Evolutionary conservation across 768 basidiomycete genomes (phyloP), one percentile per base, ranked within the genome.

Genomic region (Xerocomus brunneocitrinus): DNA sequence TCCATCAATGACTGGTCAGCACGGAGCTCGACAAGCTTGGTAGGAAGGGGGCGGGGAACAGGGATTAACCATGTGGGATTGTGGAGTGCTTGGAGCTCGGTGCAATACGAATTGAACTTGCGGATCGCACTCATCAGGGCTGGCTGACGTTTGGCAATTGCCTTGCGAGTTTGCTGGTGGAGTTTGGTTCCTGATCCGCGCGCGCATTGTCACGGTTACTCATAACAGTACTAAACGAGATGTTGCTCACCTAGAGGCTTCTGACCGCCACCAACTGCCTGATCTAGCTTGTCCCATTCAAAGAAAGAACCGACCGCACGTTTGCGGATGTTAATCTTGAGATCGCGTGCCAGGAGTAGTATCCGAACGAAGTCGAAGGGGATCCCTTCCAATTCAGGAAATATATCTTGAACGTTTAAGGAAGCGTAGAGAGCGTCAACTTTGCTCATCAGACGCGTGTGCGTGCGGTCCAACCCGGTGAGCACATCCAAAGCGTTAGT

Each of bases 51-150:
- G 0, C 50, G 12, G 0, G 73, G 75, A 8, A 75, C 44, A 0
- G 69, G 72, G 10, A 78, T 67, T 0, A 46, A 30, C 48, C 67
- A 72, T 3, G 52, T 27, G 0, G 62, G 58, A 5, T 63, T 30
- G 22, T 60, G 45, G 5, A 72, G 55, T 0, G 8, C 44, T 5
- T 27, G 43, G 0, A 73, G 58, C 0, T 49, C 55, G 2, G 51
- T 55, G 42, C 69, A 71, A 30, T 67, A 65, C 0, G 12, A 31
- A 35, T 73, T 74, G 49, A 61, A 73, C 36, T 69, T 73, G 0
- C 31, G 32, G 1, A 56, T 56, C 4, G 55, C 38, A 3, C 31
- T 35, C 47, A 56, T 56, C 1, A 56, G 12, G 0, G 52, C 25
- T 5, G 55, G 52, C 5, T 52, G 51, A 1, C 44, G 7, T 24